phyloP scores from a whole-genome alignment of 2,329 filamentous ascomycete genomes.

The Leptographium lundbergii region DNA sequence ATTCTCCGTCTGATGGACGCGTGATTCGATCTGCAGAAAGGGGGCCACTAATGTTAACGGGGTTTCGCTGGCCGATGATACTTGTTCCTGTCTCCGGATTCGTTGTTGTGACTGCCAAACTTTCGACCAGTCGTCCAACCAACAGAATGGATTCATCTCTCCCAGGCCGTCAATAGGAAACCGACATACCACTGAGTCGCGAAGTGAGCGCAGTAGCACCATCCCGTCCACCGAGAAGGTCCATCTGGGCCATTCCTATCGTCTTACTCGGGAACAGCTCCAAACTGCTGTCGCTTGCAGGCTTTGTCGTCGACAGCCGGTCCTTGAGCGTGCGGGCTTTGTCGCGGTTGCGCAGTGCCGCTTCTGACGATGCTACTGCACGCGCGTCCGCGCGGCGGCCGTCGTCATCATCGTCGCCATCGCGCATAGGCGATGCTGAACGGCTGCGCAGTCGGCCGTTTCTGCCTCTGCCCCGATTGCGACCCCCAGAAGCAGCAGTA shows the following conservation, averaged over 20 bases:
- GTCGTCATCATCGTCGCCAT: slow-evolving; percentile 15
- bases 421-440: slow-evolving; percentile 37
- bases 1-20: not conserved
- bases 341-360: slow-evolving; percentile 25
- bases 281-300: slow-evolving; percentile 25
- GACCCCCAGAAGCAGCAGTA: not conserved
- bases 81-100: not conserved
- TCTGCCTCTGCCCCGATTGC: slow-evolving; percentile 20
- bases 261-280: slow-evolving; percentile 42
- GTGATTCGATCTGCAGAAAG: not conserved
- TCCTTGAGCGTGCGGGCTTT: slow-evolving; percentile 34
- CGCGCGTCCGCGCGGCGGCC: slow-evolving; percentile 15
- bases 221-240: slow-evolving; percentile 16
- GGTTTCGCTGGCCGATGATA: not conserved
- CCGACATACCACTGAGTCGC: slow-evolving; percentile 13
- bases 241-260: slow-evolving; percentile 21
- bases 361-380: slow-evolving; percentile 5
- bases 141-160: not conserved
- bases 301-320: slow-evolving; percentile 24
- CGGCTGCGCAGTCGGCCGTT: slow-evolving; percentile 24
- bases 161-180: slow-evolving; percentile 3
- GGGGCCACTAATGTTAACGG: not conserved
- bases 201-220: slow-evolving; percentile 14
- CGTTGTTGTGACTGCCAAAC: not conserved
- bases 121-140: not conserved